A percentile compares a stretch with the other conserved stretches of the same genome.
phyloP scores from a whole-genome alignment of 2,329 filamentous ascomycete genomes.

The Aspergillus pseudotamarii region DNA sequence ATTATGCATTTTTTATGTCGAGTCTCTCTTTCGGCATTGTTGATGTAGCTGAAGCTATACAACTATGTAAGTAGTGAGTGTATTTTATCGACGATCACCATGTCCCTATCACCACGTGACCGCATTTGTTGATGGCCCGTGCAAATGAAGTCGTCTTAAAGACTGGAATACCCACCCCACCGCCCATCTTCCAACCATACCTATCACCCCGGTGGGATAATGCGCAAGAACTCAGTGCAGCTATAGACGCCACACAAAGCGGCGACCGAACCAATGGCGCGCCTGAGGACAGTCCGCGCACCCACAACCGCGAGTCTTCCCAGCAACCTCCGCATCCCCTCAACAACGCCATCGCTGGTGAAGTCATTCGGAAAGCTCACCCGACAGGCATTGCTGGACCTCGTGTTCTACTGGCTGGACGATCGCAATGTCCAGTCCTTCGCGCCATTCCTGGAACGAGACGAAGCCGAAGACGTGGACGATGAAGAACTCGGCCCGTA shows the following conservation, averaged over 20 bases:
- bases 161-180: background rate
- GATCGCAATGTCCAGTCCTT: slow-evolving; percentile 64
- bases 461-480: slow-evolving; percentile 54
- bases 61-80: background rate
- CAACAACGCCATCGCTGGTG: slow-evolving; percentile 64
- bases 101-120: slow-evolving; percentile 10
- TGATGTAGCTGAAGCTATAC: background rate
- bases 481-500: slow-evolving; percentile 69
- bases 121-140: background rate
- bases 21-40: background rate
- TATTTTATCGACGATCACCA: background rate
- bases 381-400: slow-evolving; percentile 69
- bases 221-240: background rate
- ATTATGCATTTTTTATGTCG: too few species aligned
- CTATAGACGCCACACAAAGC: background rate
- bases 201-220: background rate
- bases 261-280: slow-evolving; percentile 29
- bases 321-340: slow-evolving; percentile 69
- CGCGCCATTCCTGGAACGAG: slow-evolving; percentile 59
- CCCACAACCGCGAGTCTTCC: slow-evolving; percentile 73
- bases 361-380: slow-evolving; percentile 72
- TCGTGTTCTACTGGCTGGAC: slow-evolving; percentile 78
- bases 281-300: slow-evolving; percentile 46
- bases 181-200: background rate
- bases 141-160: background rate